Percentiles rank a stretch among this genome's conserved stretches.
Evolutionary conservation across 306 rosid species (phyloP).

Genomic region (Castanea crenata): DNA sequence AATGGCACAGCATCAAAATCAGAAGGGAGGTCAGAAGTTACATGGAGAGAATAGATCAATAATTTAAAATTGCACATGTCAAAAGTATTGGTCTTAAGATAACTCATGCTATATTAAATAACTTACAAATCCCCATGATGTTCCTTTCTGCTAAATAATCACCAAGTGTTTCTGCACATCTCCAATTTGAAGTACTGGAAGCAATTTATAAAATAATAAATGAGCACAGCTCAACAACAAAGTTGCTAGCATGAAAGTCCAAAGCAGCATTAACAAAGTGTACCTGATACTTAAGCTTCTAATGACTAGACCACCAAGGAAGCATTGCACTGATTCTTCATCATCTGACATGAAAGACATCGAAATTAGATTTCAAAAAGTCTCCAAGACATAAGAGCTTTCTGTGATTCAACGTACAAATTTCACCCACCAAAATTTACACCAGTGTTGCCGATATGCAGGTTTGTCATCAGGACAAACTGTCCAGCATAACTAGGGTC

Average conservation of each 20-base stretch:
- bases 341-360: slow-evolving; percentile 54
- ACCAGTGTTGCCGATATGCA: slow-evolving; percentile 95
- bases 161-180: slow-evolving; percentile 62
- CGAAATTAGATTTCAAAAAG: background rate
- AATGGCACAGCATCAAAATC: slow-evolving; percentile 21
- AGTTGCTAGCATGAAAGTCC: background rate
- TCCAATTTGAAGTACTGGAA: slow-evolving; percentile 89
- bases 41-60: background rate
- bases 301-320: slow-evolving; percentile 83
- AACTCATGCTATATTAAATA: slow-evolving; percentile 1
- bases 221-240: slow-evolving; percentile 11
- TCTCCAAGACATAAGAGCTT: slow-evolving; percentile 1
- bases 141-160: slow-evolving; percentile 83
- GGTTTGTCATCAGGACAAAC: slow-evolving; percentile 93
- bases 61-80: background rate
- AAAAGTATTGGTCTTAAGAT: background rate
- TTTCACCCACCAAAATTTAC: slow-evolving; percentile 66
- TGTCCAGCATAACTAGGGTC: slow-evolving; percentile 99
- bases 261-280: slow-evolving; percentile 10
- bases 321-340: slow-evolving; percentile 77
- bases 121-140: slow-evolving; percentile 97
- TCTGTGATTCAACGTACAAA: background rate
- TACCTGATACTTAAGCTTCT: slow-evolving; percentile 86
- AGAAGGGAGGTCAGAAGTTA: background rate
- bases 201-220: slow-evolving; percentile 12